phyloP scores from a whole-genome alignment of 257 asterid species.

The Capsicum rhomboideum region DNA sequence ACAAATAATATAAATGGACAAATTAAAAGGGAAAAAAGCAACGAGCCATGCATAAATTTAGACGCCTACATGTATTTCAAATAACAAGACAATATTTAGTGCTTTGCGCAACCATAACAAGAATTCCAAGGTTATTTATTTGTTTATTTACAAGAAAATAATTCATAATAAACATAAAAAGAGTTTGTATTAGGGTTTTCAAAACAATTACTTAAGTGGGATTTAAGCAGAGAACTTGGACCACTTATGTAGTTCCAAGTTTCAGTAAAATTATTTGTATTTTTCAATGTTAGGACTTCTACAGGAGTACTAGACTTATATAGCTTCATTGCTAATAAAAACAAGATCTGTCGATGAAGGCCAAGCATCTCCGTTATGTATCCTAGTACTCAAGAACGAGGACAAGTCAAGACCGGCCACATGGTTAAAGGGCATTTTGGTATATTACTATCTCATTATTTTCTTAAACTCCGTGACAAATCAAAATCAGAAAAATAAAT shows the following conservation, averaged over 20 bases:
- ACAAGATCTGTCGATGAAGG: not conserved
- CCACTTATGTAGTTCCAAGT: not conserved
- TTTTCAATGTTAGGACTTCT: not conserved
- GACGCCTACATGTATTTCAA: not conserved
- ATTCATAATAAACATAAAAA: not conserved
- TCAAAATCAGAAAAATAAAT: too few relatives aligned
- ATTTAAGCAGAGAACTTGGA: not conserved
- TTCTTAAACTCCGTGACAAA: too few relatives aligned
- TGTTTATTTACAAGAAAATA: not conserved
- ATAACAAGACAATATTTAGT: not conserved
- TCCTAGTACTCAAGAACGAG: not conserved
- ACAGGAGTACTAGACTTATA: not conserved
- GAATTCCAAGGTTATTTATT: not conserved
- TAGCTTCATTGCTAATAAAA: not conserved
- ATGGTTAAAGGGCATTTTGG: too few relatives aligned
- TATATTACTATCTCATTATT: too few relatives aligned
- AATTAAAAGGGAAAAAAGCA: not conserved
- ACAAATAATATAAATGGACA: not conserved
- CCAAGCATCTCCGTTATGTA: not conserved
- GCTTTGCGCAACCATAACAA: not conserved
- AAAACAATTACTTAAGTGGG: not conserved
- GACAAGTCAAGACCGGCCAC: too few relatives aligned
- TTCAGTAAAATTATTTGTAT: not conserved
- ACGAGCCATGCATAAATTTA: not conserved
- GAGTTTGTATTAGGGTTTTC: not conserved